Conservation (phyloP, 2,329 filamentous ascomycete species). For the Pseudovirgaria hyperparasitica region DNA sequence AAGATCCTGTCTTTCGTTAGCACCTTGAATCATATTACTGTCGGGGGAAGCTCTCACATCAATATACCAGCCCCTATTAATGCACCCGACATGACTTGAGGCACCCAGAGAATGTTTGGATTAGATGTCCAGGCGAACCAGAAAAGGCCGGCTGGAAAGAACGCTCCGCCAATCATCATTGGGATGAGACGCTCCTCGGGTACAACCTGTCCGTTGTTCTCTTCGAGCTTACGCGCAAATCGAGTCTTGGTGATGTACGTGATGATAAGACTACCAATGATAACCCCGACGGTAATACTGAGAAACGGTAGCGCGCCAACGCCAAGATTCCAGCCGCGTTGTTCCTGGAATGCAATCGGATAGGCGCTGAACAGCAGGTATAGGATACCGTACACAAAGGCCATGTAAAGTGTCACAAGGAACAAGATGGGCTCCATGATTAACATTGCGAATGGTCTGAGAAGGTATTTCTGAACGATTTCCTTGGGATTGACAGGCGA, state of each 20-base stretch:
- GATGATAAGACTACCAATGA: constrained; percentile 18
- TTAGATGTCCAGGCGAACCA: constrained; percentile 42
- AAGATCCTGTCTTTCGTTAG: too few relatives aligned
- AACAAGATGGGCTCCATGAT: constrained; percentile 35
- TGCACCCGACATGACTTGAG: constrained; percentile 28
- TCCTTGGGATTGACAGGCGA: constrained; percentile 23
- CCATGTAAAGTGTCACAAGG: constrained; percentile 30
- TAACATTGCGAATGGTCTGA: constrained; percentile 34
- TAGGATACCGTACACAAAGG: constrained; percentile 28
- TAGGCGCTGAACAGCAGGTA: constrained; percentile 38
- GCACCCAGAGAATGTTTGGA: constrained; percentile 28
- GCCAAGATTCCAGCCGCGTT: constrained; percentile 28
- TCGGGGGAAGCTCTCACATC: too few relatives aligned
- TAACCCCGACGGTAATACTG: constrained; percentile 28
- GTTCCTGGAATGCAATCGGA: constrained; percentile 31
- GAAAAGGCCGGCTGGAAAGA: constrained; percentile 36
- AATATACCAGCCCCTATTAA: constrained; percentile 31
- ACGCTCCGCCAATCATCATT: constrained; percentile 40
- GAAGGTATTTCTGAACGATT: constrained; percentile 31
- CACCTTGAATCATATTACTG: too few relatives aligned
- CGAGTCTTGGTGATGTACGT: constrained; percentile 19
- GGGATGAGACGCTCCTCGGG: constrained; percentile 35
- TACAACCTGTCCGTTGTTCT: constrained; percentile 17
- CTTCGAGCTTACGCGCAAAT: constrained; percentile 17
- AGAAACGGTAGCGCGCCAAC: constrained; percentile 32